Evolutionary conservation across 1,284 basidiomycete genomes (phyloP), one percentile per base, ranked within the genome.

Genomic region (Erythrobasidium hasegawianum): DNA sequence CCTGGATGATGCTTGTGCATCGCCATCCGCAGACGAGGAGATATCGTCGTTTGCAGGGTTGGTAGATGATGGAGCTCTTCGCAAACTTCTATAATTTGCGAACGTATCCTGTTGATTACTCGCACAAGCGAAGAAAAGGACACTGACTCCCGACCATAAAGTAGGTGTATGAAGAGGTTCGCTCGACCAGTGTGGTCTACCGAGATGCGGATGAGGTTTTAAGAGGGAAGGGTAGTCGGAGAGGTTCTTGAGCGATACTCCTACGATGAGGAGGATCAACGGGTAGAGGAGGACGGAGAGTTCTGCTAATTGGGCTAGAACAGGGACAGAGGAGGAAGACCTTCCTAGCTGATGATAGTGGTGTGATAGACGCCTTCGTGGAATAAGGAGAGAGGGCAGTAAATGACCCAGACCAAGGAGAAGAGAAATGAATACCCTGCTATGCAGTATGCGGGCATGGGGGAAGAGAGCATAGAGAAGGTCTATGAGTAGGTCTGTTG

Each of bases 211-310:
- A 16, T 45, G 27, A 26, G 67, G 69, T 16, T 71, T 60, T 18
- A 60, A 50, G 1, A 60, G 57, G 26, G 65, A 56, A 26, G 65
- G 59, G 49, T 73, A 67, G 47, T 57, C 52, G 58, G 73, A 70
- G 47, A 74, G 68, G 9, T 65, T 68, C 56, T 72, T 69, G 33
- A 76, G 64, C 2, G 74, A 72, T 18, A 75, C 59, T 24, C 65
- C 72, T 57, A 76, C 69, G 57, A 76, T 69, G 49, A 72, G 62
- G 41, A 76, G 71, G 16, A 72, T 68, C 26, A 75, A 27, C 1
- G 74, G 75, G 69, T 74, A 76, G 8, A 73, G 59, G 1, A 69
- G 38, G 16, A 72, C 64, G 10, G 72, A 57, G 40, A 73, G 20
- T 40, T 58, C 68, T 2, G 71, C 59, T 0, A 74, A 70, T n/a